Evolutionary conservation across 78 protist genomes (phyloP).

Genomic region (Dictyostelium intermedium): DNA sequence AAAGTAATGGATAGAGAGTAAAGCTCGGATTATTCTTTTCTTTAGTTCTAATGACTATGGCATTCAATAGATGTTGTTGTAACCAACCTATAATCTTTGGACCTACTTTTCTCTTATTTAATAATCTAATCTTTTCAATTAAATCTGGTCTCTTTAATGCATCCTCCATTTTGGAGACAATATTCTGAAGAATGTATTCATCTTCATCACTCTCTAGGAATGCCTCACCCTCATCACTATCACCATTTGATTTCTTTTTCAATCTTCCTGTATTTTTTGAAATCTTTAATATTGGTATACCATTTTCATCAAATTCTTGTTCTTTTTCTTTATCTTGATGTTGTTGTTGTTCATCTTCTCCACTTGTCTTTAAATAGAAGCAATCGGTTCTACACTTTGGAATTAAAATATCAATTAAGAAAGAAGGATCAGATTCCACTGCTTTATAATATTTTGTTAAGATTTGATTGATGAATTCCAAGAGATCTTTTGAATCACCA

Average conservation of each 20-base stretch:
- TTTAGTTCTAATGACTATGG: neutral
- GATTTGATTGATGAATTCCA: neutral
- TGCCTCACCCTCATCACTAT: neutral
- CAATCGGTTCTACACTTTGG: conserved; percentile 14
- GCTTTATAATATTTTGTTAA: neutral
- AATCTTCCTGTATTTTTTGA: neutral
- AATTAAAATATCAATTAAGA: neutral
- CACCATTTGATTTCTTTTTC: neutral
- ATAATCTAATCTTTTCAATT: neutral
- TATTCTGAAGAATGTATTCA: neutral
- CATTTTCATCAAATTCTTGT: neutral
- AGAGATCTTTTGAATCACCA: neutral
- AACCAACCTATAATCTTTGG: neutral
- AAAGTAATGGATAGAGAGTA: neutral
- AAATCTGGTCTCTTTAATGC: neutral
- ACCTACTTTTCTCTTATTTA: neutral
- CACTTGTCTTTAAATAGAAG: neutral
- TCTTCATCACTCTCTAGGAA: conserved; percentile 1
- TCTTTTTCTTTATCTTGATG: neutral
- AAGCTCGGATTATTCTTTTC: neutral
- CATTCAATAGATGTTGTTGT: neutral
- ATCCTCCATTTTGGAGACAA: neutral
- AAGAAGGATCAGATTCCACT: neutral
- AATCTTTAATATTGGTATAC: neutral
- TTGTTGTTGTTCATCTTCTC: neutral